phyloP scores from a whole-genome alignment of 2,329 filamentous ascomycete species.

The Teratosphaeria destructans region DNA sequence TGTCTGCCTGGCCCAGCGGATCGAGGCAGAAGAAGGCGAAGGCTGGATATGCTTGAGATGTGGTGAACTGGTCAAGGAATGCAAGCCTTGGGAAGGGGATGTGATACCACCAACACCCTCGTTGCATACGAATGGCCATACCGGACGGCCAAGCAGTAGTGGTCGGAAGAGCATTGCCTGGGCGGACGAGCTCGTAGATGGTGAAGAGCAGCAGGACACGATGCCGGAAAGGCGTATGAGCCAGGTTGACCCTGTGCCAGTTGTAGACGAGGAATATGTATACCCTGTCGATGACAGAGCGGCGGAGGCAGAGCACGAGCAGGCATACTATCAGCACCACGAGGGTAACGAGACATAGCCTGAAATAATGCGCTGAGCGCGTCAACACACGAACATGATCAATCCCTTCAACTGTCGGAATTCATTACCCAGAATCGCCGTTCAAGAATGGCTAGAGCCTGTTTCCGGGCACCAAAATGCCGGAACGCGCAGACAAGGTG shows the following conservation, averaged over 20 bases:
- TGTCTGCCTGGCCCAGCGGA: constrained; percentile 78
- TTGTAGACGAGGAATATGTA: constrained; percentile 16
- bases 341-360: background rate
- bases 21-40: constrained; percentile 88
- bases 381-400: background rate
- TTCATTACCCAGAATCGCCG: background rate
- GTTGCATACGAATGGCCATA: constrained; percentile 3
- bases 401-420: background rate
- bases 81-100: constrained; percentile 84
- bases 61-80: constrained; percentile 72
- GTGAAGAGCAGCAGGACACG: constrained; percentile 13
- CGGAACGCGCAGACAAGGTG: background rate
- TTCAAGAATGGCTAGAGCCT: background rate
- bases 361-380: background rate
- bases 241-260: constrained; percentile 19
- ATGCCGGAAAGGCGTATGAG: constrained; percentile 9
- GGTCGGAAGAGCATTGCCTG: constrained; percentile 20
- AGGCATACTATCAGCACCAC: background rate
- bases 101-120: constrained; percentile 43
- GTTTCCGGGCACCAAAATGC: background rate
- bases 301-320: background rate
- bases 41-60: constrained; percentile 89
- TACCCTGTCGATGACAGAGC: background rate
- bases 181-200: constrained; percentile 22
- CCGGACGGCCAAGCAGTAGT: constrained; percentile 10